phyloP scores from a whole-genome alignment of 257 asterid genomes.

The Scutellaria galericulata region DNA sequence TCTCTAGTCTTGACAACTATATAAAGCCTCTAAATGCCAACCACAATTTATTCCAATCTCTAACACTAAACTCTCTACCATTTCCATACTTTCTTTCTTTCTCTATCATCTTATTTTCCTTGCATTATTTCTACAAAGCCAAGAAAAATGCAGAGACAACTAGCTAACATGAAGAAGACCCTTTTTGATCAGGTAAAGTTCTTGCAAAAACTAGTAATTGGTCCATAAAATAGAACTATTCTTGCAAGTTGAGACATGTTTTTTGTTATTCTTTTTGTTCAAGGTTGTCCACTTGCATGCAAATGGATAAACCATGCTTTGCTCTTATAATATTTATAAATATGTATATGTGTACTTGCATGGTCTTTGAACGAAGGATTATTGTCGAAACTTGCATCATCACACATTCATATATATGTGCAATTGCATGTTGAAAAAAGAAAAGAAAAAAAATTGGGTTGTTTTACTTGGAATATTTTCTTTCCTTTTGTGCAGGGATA shows the following conservation, averaged over 20 bases:
- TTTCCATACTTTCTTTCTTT: neutral
- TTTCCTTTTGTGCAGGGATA: conserved; percentile 52
- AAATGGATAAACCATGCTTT: neutral
- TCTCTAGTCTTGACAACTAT: conserved; percentile 32
- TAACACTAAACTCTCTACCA: conserved; percentile 13
- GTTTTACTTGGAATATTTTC: neutral
- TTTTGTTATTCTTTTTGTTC: neutral
- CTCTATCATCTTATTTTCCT: neutral
- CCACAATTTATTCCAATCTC: conserved; percentile 40
- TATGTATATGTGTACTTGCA: neutral
- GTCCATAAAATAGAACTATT: neutral
- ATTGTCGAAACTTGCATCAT: neutral
- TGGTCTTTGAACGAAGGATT: neutral
- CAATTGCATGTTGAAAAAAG: no score
- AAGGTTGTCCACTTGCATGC: conserved; percentile 27
- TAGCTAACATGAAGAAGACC: conserved; percentile 61
- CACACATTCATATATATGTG: no score
- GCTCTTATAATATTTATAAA: no score
- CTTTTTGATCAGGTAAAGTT: conserved; percentile 68
- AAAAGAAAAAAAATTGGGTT: no score
- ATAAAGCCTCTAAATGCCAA: conserved; percentile 40
- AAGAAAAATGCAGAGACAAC: conserved; percentile 52
- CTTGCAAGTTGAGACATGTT: conserved; percentile 2
- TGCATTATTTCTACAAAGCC: conserved; percentile 31
- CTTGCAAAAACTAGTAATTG: neutral